Base-by-base conservation (phyloP, 345 rosid species). In the Ceriops zippeliana region DNA sequence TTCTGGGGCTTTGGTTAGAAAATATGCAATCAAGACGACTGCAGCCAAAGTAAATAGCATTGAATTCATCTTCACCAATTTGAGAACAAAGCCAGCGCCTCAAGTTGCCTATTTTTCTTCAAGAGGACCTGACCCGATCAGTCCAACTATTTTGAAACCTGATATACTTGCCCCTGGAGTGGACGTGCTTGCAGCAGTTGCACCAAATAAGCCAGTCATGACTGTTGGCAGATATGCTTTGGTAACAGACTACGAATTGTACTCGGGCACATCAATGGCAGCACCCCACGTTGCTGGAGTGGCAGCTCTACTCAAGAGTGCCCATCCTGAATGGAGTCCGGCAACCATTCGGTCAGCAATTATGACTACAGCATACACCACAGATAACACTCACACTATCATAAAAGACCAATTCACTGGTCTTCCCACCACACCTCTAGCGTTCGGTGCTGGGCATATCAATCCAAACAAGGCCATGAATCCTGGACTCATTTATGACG, bases 101-200 rank as follows among this genome's bases (percentile, higher is more conserved):
- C 61, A 85, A 16, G 83, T 89, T 63, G 89, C 90, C 5, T 34
- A 24, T 34, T 90, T 85, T 77, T 88, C 92, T 30, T 89, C 92
- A n/a, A 79, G 88, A 74, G 95, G 95, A 28, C 89, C 83, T 10
- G 83, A 83, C 30, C 81, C 78, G 0, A 67, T 83, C 20, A 85
- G 6, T 35, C 87, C 83, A 1, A 31, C 66, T 19, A 61, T 73
- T 67, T 75, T 81, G 16, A 84, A 84, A 58, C 87, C 85, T 1
- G 83, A 84, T 38, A 70, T 84, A 52, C 28, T 79, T n/a, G 87
- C 87, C 42, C 85, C 85, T 0, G 85, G 85, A 10, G 77, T 74
- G 22, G 82, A 84, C 34, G 63, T 84, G 4, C 56, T 81, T 35
- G 83, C 82, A 19, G 87, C 83, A 16, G 52, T 78, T 15, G 20